Percentiles rank a stretch among this genome's conserved stretches.
Conservation (phyloP, 2,329 filamentous ascomycete species). For the Lasiodiplodia sp. region DNA sequence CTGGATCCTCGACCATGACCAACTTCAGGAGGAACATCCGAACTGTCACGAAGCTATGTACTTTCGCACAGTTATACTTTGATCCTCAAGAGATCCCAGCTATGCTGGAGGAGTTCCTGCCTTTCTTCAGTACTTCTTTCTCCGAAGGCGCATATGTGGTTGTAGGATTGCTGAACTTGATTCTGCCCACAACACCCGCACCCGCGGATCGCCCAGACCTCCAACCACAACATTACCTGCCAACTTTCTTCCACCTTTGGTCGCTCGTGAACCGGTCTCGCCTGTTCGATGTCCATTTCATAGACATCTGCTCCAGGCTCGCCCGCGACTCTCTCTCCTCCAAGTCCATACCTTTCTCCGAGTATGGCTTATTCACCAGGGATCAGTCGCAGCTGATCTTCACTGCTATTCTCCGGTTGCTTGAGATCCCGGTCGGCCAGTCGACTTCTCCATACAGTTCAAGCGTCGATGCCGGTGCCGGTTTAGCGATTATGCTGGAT, state of each 20-base stretch:
- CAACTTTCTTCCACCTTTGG: constrained; percentile 97
- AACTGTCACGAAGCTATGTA: constrained; percentile 85
- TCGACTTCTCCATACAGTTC: constrained; percentile 88
- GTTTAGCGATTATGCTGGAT: constrained; percentile 85
- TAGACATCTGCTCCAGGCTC: constrained; percentile 88
- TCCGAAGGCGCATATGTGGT: constrained; percentile 92
- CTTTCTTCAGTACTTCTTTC: constrained; percentile 88
- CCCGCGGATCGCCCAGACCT: constrained; percentile 75
- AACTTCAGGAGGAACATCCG: constrained; percentile 71
- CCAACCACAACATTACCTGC: constrained; percentile 87
- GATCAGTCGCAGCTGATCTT: constrained; percentile 94
- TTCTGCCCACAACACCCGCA: constrained; percentile 84
- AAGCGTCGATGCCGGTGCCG: constrained; percentile 80
- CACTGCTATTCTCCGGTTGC: constrained; percentile 84
- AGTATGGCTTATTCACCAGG: constrained; percentile 89
- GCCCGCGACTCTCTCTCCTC: constrained; percentile 83
- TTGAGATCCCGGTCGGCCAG: constrained; percentile 96
- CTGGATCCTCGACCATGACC: constrained; percentile 67
- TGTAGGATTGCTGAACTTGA: constrained; percentile 82
- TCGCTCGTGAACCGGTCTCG: constrained; percentile 90
- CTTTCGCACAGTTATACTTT: constrained; percentile 91
- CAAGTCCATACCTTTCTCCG: constrained; percentile 77
- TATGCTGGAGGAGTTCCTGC: constrained; percentile 63
- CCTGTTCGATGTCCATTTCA: constrained; percentile 82
- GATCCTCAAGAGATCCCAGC: constrained; percentile 84